Percentiles rank a stretch among this genome's conserved stretches.
These are phyloP conservation scores for Kwoniella shandongensis DNA, from an alignment of 768 basidiomycete species.

Conservation along the genomic window DNA sequence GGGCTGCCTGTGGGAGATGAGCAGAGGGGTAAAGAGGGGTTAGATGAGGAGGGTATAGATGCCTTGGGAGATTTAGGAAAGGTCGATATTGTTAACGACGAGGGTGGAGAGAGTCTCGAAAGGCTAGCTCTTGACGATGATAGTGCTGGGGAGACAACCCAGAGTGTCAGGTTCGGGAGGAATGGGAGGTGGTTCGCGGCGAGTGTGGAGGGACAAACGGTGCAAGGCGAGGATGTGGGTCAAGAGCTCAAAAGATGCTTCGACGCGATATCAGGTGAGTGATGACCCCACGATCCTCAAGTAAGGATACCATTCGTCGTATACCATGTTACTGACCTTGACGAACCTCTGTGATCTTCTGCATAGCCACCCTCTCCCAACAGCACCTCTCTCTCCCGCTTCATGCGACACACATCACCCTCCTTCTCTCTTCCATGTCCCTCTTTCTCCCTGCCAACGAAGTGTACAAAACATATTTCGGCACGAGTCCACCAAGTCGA, in stretches of 20 bases:
- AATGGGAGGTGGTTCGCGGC: constrained; percentile 70
- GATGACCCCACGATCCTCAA: not conserved
- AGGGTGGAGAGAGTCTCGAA: not conserved
- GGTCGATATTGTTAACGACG: not conserved
- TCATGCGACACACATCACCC: constrained; percentile 72
- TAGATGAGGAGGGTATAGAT: constrained; percentile 56
- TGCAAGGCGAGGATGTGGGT: constrained; percentile 58
- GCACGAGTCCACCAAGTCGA: constrained; percentile 84
- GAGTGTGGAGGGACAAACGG: constrained; percentile 60
- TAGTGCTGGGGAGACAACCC: not conserved
- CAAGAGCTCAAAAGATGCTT: constrained; percentile 75
- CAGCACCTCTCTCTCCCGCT: constrained; percentile 59
- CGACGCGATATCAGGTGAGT: constrained; percentile 62
- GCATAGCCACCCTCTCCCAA: constrained; percentile 60
- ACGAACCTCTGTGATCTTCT: not conserved
- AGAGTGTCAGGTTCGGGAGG: constrained; percentile 18
- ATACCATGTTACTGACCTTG: no score
- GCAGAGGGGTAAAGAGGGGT: constrained; percentile 22
- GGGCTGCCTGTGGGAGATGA: constrained; percentile 28
- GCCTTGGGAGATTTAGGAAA: constrained; percentile 14
- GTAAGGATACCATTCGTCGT: no score
- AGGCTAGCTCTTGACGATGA: not conserved
- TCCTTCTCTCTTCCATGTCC: constrained; percentile 74
- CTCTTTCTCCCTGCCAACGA: constrained; percentile 75
- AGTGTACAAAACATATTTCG: constrained; percentile 78